Evolutionary conservation across 345 rosid genomes (phyloP).

Genomic region (Dipteronia dyeriana): DNA sequence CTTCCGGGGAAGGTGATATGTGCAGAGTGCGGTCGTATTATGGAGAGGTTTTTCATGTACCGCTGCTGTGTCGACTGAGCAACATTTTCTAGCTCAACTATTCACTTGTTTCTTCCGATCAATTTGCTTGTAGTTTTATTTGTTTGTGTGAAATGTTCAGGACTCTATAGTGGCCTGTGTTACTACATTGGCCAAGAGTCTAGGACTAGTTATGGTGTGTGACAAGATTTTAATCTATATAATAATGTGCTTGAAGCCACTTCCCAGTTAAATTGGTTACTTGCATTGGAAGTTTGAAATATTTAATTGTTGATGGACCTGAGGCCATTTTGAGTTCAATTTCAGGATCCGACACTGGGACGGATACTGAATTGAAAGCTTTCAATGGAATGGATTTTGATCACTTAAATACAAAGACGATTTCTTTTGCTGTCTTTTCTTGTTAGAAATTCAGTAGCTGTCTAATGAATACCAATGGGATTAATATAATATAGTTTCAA

Average conservation of each 20-base stretch:
- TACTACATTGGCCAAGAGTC: background rate
- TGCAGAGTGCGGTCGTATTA: constrained; percentile 32
- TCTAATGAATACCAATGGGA: no score
- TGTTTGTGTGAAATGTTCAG: constrained; percentile 2
- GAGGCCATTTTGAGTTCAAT: no score
- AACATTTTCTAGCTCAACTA: background rate
- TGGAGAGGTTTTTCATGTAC: constrained; percentile 49
- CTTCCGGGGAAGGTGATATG: constrained; percentile 36
- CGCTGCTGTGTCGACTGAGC: constrained; percentile 37
- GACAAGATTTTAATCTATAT: background rate
- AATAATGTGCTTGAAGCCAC: background rate
- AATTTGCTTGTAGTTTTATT: background rate
- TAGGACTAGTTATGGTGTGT: background rate
- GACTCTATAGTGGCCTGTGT: background rate
- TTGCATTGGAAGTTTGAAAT: no score
- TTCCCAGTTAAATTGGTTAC: no score
- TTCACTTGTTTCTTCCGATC: background rate
- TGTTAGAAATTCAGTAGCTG: no score
- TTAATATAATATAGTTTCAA: no score
- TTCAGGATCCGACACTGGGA: no score
- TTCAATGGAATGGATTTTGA: no score
- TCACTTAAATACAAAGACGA: no score
- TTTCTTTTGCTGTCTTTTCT: no score
- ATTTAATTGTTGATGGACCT: no score
- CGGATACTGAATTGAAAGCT: no score